Evolutionary conservation across 805 yeast genomes (phyloP).

Genomic region (Komagataella pseudopastoris): DNA sequence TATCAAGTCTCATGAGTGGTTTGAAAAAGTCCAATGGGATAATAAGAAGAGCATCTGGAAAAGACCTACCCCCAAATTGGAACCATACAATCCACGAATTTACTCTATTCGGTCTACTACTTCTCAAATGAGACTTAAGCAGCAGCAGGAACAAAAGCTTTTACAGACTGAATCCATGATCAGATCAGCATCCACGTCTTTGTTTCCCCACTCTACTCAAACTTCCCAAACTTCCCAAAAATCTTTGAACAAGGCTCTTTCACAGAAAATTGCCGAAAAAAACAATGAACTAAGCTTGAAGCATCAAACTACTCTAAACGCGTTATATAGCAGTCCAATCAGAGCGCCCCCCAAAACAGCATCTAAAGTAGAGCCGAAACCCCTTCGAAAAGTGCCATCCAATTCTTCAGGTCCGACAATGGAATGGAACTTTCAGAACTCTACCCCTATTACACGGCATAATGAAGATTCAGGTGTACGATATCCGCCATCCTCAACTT

Average conservation of each 20-base stretch:
- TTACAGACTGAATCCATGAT: constrained; percentile 18
- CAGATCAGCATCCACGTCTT: not conserved
- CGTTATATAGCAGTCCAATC: not conserved
- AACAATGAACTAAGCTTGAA: constrained; percentile 13
- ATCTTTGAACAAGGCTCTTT: constrained; percentile 18
- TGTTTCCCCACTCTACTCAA: constrained; percentile 7
- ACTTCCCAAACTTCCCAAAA: constrained; percentile 17
- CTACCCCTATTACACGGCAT: not conserved
- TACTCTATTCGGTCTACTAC: constrained; percentile 7
- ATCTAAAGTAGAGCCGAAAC: not conserved
- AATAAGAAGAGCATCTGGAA: constrained; percentile 61
- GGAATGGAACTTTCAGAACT: not conserved
- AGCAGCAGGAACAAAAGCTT: not conserved
- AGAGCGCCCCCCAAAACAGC: not conserved
- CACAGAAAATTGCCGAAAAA: constrained; percentile 17
- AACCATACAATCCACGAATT: constrained; percentile 40
- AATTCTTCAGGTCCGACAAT: not conserved
- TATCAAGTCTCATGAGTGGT: constrained; percentile 63
- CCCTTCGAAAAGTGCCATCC: constrained; percentile 7
- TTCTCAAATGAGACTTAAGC: not conserved
- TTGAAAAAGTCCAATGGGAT: constrained; percentile 51
- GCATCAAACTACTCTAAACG: constrained; percentile 6
- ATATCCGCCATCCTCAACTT: not conserved
- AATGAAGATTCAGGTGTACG: not conserved
- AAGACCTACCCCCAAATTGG: constrained; percentile 49